A percentile compares a stretch with the other conserved stretches of the same genome.
phyloP scores from a whole-genome alignment of 805 yeast genomes.

The Kazachstania africana region DNA sequence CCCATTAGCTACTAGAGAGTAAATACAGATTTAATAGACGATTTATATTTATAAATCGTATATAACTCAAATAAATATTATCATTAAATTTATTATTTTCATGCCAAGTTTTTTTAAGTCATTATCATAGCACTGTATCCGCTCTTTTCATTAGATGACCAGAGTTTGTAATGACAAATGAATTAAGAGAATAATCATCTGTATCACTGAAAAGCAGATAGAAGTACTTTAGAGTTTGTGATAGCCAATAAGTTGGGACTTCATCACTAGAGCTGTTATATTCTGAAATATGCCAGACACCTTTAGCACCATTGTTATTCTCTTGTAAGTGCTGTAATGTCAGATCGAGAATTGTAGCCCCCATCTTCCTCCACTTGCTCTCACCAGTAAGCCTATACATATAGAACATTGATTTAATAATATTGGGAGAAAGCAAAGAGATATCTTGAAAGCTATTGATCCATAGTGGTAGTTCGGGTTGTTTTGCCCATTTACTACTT shows the following conservation, averaged over 20 bases:
- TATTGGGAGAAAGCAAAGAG: slow-evolving; percentile 46
- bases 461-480: slow-evolving; percentile 25
- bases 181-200: slow-evolving; percentile 35
- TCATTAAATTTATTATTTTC: too few relatives aligned
- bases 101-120: too few relatives aligned
- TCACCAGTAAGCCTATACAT: slow-evolving; percentile 54
- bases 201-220: slow-evolving; percentile 38
- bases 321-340: slow-evolving; percentile 23
- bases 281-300: slow-evolving; percentile 29
- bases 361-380: slow-evolving; percentile 41
- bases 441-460: slow-evolving; percentile 24
- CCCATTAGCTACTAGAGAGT: slow-evolving; percentile 48
- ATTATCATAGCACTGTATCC: too few relatives aligned
- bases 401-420: slow-evolving; percentile 48
- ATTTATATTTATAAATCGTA: too few relatives aligned
- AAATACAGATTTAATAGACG: too few relatives aligned
- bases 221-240: slow-evolving; percentile 48
- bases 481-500: slow-evolving; percentile 11
- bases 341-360: slow-evolving; percentile 36
- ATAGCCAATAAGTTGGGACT: slow-evolving; percentile 43
- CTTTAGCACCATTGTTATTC: slow-evolving; percentile 27
- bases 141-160: slow-evolving; percentile 63
- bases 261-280: slow-evolving; percentile 26
- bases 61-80: too few relatives aligned
- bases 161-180: slow-evolving; percentile 47